Conservation (phyloP, 2,329 filamentous ascomycete species). For the Paecilomyces sp. region DNA sequence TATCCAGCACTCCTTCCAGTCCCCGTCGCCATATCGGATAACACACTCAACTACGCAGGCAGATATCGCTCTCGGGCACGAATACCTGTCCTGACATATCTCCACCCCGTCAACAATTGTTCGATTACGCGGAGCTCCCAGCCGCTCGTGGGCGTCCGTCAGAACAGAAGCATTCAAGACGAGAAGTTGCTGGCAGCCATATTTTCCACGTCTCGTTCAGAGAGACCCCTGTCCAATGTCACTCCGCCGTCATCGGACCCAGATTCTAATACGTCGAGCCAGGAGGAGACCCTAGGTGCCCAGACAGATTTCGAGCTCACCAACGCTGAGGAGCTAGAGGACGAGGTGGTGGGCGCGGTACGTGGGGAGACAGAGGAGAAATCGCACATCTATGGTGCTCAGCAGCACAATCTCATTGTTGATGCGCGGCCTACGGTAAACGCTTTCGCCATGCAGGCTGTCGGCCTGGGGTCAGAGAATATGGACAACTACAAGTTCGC, state of each 20-base stretch:
- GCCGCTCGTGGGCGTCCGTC: conserved; percentile 75
- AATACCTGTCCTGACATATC: conserved; percentile 83
- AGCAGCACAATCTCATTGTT: conserved; percentile 89
- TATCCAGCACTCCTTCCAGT: conserved; percentile 83
- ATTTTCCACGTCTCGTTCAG: conserved; percentile 64
- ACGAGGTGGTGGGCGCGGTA: conserved; percentile 55
- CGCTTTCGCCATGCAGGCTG: conserved; percentile 86
- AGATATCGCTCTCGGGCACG: conserved; percentile 81
- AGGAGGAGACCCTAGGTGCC: conserved; percentile 40
- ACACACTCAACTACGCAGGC: conserved; percentile 86
- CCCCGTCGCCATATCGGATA: conserved; percentile 88
- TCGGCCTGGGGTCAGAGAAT: conserved; percentile 90
- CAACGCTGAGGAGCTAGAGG: conserved; percentile 61
- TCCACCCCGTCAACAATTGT: conserved; percentile 95
- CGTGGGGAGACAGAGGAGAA: conserved; percentile 54
- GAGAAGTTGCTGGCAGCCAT: conserved; percentile 90
- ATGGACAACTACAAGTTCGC: conserved; percentile 96
- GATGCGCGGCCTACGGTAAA: conserved; percentile 93
- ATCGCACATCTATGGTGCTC: conserved; percentile 74
- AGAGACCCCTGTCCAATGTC: conserved; percentile 33
- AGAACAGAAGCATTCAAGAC: conserved; percentile 89
- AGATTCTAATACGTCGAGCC: conserved; percentile 42
- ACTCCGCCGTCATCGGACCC: conserved; percentile 32
- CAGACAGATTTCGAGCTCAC: conserved; percentile 46
- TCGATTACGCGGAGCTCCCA: conserved; percentile 94